Conservation (phyloP, 169 alveolate genomes). For the Cryptosporidium andersoni region DNA sequence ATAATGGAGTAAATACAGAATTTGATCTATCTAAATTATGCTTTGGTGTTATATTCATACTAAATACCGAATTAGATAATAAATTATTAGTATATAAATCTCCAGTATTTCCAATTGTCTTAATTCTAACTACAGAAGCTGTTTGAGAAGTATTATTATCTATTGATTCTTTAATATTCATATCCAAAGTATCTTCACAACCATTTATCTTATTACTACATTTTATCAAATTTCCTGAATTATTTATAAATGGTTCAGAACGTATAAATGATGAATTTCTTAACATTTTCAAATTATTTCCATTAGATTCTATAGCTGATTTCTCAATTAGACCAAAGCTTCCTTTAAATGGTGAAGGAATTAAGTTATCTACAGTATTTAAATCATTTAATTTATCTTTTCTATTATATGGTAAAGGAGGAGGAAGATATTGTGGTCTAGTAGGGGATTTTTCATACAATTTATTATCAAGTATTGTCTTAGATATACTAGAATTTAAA, state of each 20-base stretch:
- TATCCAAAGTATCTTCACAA: background rate
- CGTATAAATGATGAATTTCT: background rate
- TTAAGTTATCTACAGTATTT: too few species aligned
- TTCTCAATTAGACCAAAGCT: too few species aligned
- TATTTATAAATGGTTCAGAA: slow-evolving; percentile 10
- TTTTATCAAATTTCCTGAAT: slow-evolving; percentile 26
- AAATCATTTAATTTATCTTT: background rate
- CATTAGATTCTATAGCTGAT: background rate
- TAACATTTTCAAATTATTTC: background rate
- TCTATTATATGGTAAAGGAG: slow-evolving; percentile 51
- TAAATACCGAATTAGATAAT: background rate
- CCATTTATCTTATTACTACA: slow-evolving; percentile 2
- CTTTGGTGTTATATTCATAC: background rate
- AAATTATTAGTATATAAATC: background rate
- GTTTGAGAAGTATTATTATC: slow-evolving; percentile 24
- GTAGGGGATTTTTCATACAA: slow-evolving; percentile 27
- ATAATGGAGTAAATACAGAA: slow-evolving; percentile 49
- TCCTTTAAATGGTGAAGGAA: too few species aligned
- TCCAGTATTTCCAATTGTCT: slow-evolving; percentile 26
- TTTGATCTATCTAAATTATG: background rate
- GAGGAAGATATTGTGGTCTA: slow-evolving; percentile 68
- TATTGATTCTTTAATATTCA: background rate
- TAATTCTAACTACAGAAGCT: slow-evolving; percentile 39
- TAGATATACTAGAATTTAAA: background rate
- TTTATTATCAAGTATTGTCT: background rate